Base-by-base conservation (phyloP, 371 early-diverging fungal species). In the Apophysomyces variabilis region DNA sequence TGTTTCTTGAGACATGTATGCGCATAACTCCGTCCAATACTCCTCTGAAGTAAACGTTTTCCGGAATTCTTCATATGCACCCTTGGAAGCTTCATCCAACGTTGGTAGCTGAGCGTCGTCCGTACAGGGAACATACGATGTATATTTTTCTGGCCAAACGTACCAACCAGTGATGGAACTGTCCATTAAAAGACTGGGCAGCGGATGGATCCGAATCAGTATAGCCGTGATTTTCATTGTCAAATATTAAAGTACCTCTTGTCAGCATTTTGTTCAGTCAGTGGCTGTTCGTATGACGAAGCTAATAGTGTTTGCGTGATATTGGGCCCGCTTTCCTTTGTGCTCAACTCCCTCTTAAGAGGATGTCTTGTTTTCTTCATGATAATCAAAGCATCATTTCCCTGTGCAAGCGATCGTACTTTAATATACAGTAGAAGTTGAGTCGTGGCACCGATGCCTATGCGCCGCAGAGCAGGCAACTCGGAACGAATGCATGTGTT, bases 161-260 rank as follows among this genome's bases (percentile, higher is more conserved):
- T 87, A 84, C 93, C 94, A 94, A 1, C 94, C 96, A 12, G 83
- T 73, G 1, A 77, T 61, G 1, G 71, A 66, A 18, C 79, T 78
- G 46, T 92, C 92, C 1, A 84, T 74, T 14, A 89, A 69, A 11
- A 79, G 41, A 50, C 84, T 85, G 58, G 3, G 6, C 56, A 16
- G 60, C n/a, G 57, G 44, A 38, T 9, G 21, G 36, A 35, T 26
- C 13, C 18, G 12, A 13, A 26, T 38, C 44, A 5, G 41, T 50
- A 18, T 21, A 50, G 5, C 21, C n/a, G 9, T 8, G n/a, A 1
- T 13, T 45, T 45, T 45, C 16, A 13, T 38, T 4, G 44, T 4
- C 5, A 5, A 11, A 32, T n/a, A 1, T 37, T 14, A 5, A 70
- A 67, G 43, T 76, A 79, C 83, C 74, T 54, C 7, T 69, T 61